Percentiles rank a stretch among this genome's conserved stretches.
phyloP scores from a whole-genome alignment of 2,329 filamentous ascomycete genomes.

The Paramyrothecium roridum region DNA sequence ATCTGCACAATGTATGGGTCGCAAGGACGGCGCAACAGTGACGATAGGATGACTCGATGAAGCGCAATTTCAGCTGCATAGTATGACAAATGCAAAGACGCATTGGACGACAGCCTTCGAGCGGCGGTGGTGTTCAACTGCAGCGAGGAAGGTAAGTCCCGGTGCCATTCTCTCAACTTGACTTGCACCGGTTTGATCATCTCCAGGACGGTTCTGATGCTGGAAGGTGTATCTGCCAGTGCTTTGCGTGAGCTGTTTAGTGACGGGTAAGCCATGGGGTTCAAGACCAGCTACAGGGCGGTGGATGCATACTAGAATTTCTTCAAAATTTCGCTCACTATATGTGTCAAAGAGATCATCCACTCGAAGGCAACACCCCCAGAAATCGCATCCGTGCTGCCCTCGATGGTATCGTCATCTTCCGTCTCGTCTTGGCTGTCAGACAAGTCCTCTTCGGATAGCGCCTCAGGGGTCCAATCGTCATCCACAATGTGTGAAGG shows the following conservation, averaged over 20 bases:
- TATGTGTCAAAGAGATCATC: slow-evolving; percentile 8
- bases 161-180: slow-evolving; percentile 5
- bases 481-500: slow-evolving; percentile 26
- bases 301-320: slow-evolving; percentile 5
- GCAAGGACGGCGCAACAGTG: slow-evolving; percentile 22
- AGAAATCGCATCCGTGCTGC: slow-evolving; percentile 5
- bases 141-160: slow-evolving; percentile 1
- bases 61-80: slow-evolving; percentile 39
- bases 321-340: slow-evolving; percentile 5
- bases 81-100: slow-evolving; percentile 34
- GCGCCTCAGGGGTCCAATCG: slow-evolving; percentile 22
- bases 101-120: slow-evolving; percentile 20
- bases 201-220: slow-evolving; percentile 5
- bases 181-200: slow-evolving; percentile 6
- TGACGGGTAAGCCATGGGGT: background rate
- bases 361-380: slow-evolving; percentile 20
- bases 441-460: slow-evolving; percentile 28
- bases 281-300: background rate
- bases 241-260: slow-evolving; percentile 5
- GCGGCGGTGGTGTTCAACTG: slow-evolving; percentile 1
- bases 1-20: slow-evolving; percentile 25
- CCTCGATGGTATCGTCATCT: slow-evolving; percentile 1
- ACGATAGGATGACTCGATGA: slow-evolving; percentile 37
- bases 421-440: slow-evolving; percentile 16
- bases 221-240: slow-evolving; percentile 1